Evolutionary conservation across 73 alveolate genomes (phyloP), one percentile per base, ranked within the genome.

Genomic region (Diophrys sp.): DNA sequence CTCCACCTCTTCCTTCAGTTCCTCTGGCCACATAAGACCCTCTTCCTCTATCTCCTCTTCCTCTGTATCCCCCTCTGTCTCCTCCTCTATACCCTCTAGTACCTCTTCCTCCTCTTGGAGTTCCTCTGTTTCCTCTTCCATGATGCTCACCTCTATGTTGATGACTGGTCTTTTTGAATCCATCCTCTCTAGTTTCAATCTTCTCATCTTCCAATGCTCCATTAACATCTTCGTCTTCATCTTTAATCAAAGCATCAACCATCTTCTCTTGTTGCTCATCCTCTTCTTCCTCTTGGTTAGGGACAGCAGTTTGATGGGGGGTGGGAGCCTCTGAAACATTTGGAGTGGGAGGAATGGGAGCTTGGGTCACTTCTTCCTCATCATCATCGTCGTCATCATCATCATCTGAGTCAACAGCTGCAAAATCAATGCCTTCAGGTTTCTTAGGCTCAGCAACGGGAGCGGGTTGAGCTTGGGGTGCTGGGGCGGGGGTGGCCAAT

Each of bases 81-180:
- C 62, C 62, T 44, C 62, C 18, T 5, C 18, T 44, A 18, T 44
- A 11, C 62, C 18, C 62, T 11, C 5, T 11, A 11, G n/a, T 18
- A 44, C 62, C 62, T 44, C 62, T 44, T 44, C 62, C 62, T 11
- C 62, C 62, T 44, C 62, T 44, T 44, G 62, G 62, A 11, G n/a
- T 44, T 11, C 62, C 62, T 44, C 62, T 44, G 18, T 44, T 44
- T 44, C 62, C 62, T 11, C 62, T n/a, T n/a, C n/a, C n/a, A n/a
- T n/a, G n/a, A n/a, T n/a, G n/a, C n/a, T n/a, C n/a, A n/a, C n/a
- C n/a, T n/a, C n/a, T n/a, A 44, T 44, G 18, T 44, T 44, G 62
- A 5, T 44, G 5, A 11, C 62, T 44, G 62, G 18, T 18, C 18
- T 5, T 5, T 18, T 44, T 44, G 18, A 11, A 5, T 44, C 62